Evolutionary conservation across 2,329 filamentous ascomycete species (phyloP), one percentile per base, ranked within the genome.

Genomic region (Blumeriella jaapii): DNA sequence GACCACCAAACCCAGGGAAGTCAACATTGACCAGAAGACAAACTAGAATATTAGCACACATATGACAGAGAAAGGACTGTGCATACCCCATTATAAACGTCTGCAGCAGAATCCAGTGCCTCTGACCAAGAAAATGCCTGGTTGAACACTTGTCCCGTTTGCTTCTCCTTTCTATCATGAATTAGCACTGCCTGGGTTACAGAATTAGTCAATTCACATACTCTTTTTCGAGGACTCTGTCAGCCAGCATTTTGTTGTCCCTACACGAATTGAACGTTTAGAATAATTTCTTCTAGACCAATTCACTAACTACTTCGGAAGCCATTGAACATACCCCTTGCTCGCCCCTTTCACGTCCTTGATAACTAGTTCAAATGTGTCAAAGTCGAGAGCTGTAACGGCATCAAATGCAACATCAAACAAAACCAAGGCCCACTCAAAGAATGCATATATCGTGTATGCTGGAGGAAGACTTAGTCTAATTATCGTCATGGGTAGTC

Each of bases 251-350:
- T 14, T 65, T 57, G 54, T 49, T 53, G 49, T 53, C 51, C 56
- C 54, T 57, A 56, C 44, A 55, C 47, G 47, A 51, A 24, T 50
- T 53, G 46, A 55, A 39, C 37, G 23, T 48, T 57, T 44, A 56
- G 53, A 57, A 25, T 37, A 33, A 39, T 49, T 49, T 51, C 33
- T 43, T 42, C 35, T 35, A 14, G 36, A 39, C 46, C 36, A 49
- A 66, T 68, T 65, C 64, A 71, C 69, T 45, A 48, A 64, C 73
- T 87, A 95, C 67, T 76, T 84, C 51, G 89, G 89, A 72, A 95
- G 86, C 81, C 81, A 81, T 65, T 78, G 75, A 65, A 98, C 91
- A 74, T 98, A 98, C 91, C 89, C 87, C 83, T 89, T 87, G 69
- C 82, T 91, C 56, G 79, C 64, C 47, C 86, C 87, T 65, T 86